Percentiles rank a stretch among this genome's conserved stretches.
phyloP scores from a whole-genome alignment of 495 filamentous ascomycete species.

The Cercophora samala region DNA sequence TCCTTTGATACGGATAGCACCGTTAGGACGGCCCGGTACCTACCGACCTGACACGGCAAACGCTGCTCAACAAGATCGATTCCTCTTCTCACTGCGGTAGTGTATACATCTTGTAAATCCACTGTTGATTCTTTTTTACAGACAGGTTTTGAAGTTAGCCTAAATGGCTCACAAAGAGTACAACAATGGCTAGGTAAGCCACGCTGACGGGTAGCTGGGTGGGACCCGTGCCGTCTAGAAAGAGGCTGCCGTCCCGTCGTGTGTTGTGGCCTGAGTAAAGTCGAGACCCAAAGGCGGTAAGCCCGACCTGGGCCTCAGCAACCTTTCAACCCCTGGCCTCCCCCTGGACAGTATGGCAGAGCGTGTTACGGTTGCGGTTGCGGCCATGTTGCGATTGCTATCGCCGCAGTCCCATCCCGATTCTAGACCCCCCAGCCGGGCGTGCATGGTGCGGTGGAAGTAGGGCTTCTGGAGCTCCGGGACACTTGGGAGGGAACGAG shows the following conservation, averaged over 20 bases:
- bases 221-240: too few relatives aligned
- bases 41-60: too few relatives aligned
- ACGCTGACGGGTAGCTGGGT: too few relatives aligned
- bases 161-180: not conserved
- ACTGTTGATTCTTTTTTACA: not conserved
- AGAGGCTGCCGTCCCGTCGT: too few relatives aligned
- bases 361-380: not conserved
- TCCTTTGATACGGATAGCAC: not conserved
- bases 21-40: too few relatives aligned
- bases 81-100: too few relatives aligned
- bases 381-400: not conserved
- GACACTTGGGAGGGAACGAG: not conserved
- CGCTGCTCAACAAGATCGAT: not conserved
- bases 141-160: too few relatives aligned
- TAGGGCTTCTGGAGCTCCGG: not conserved
- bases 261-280: conserved; percentile 4
- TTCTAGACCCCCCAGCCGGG: not conserved
- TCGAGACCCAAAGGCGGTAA: not conserved
- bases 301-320: conserved; percentile 1
- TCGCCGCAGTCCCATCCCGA: conserved; percentile 1
- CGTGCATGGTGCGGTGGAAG: not conserved
- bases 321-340: not conserved
- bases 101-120: too few relatives aligned
- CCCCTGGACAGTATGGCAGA: not conserved
- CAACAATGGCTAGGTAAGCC: too few relatives aligned